Evolutionary conservation across 805 yeast species (phyloP).

Genomic region (Suhomyces sp.): DNA sequence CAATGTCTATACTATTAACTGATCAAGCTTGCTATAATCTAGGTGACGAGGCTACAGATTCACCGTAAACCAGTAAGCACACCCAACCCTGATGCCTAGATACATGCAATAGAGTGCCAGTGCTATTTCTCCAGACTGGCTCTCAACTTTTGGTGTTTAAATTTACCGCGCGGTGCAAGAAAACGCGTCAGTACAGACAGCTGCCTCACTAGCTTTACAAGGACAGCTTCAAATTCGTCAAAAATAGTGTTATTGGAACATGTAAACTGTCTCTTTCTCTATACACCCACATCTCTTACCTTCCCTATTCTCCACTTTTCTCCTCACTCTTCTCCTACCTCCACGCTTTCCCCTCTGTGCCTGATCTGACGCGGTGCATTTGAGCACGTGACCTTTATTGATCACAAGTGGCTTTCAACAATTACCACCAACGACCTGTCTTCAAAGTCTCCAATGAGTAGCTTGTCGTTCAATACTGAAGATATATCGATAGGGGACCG

Average conservation of each 20-base stretch:
- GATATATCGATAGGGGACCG: conserved; percentile 9
- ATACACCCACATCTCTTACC: background rate
- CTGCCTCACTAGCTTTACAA: background rate
- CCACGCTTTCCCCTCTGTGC: background rate
- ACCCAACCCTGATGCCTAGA: too few species aligned
- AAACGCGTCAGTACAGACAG: background rate
- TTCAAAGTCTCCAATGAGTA: background rate
- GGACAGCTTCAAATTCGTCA: background rate
- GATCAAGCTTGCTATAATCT: too few species aligned
- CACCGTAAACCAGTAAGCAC: background rate
- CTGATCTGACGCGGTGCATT: background rate
- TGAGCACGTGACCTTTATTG: background rate
- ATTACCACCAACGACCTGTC: background rate
- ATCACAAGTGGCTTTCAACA: background rate
- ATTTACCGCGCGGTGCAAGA: background rate
- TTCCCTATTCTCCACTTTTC: background rate
- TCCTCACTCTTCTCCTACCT: background rate
- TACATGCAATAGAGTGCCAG: background rate
- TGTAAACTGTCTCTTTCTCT: background rate
- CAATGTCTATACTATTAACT: background rate
- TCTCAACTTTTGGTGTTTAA: background rate
- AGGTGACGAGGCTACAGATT: background rate
- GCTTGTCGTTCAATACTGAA: conserved; percentile 9
- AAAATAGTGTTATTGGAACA: background rate
- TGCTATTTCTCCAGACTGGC: background rate